Evolutionary conservation across 768 basidiomycete genomes (phyloP), one percentile per base, ranked within the genome.

Genomic region (Brasilioporus rufonigricans): DNA sequence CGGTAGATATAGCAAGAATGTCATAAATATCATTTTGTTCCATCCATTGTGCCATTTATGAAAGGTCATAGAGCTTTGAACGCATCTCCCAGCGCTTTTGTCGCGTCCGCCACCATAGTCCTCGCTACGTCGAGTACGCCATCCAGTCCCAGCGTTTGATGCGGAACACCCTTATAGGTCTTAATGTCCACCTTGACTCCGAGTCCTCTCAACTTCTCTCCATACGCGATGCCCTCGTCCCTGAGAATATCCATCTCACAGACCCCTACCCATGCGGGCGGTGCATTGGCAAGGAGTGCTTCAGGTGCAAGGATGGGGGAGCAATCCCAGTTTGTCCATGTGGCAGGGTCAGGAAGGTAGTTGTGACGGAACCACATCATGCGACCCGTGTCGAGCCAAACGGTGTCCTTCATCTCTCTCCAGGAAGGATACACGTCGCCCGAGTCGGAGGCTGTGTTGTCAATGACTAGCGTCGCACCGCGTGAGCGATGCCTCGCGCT

Each of bases 351-450:
- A 0, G 88, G 86, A 19, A 87, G 76, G 67, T 90, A 90, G 58
- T 83, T 81, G 47, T 74, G 66, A 23, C 80, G 73, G 79, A 85
- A 89, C 88, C 88, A 91, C 43, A 81, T 58, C 86, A 89, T 89
- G 38, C 83, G 81, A 2, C 61, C 80, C 1, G 80, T 84, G 4
- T 71, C 68, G 32, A 91, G 77, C 76, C 84, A 83, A 1, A 83
- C 79, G 1, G 86, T 79, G 47, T 82, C 64, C 26, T 74, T 71
- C 61, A 85, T 85, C 56, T 80, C 77, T 9, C 67, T 69, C 86
- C 87, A 89, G 24, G 77, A 78, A 26, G 68, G 66, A 60, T 80
- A 73, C 0, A 68, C 65, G 1, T 56, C 65, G 23, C 61, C 75
- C 50, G 61, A 70, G 54, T 59, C 64, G 7, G 76, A 76, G 11